phyloP scores from a whole-genome alignment of 176 grass and related monocot species.

The Oryza glumipatula region DNA sequence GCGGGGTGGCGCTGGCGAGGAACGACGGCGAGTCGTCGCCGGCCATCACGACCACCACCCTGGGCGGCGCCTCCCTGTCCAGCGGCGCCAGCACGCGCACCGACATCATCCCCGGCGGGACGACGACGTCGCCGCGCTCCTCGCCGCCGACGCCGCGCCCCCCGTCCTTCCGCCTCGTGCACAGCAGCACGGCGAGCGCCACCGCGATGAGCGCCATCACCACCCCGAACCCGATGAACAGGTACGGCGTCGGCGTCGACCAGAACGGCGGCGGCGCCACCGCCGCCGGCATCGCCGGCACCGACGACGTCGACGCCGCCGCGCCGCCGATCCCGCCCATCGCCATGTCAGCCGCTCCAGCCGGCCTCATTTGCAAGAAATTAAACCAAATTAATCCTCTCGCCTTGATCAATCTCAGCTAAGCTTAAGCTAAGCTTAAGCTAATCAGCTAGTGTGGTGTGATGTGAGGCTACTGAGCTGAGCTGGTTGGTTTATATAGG shows the following conservation, averaged over 20 bases:
- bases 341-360: not conserved
- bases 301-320: conserved; percentile 22
- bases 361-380: conserved; percentile 18
- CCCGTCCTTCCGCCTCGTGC: conserved; percentile 51
- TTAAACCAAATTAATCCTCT: not conserved
- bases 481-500: conserved; percentile 31
- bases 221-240: conserved; percentile 61
- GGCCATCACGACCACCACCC: conserved; percentile 69
- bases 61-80: conserved; percentile 50
- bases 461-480: not conserved
- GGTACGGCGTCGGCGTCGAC: conserved; percentile 67
- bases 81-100: conserved; percentile 45
- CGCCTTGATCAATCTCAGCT: not conserved
- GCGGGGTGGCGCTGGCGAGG: conserved; percentile 56
- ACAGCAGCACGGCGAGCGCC: conserved; percentile 58
- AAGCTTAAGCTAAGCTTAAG: too few relatives aligned
- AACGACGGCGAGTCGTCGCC: conserved; percentile 58
- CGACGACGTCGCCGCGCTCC: not conserved
- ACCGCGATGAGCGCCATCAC: conserved; percentile 60
- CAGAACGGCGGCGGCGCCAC: conserved; percentile 52
- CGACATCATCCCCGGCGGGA: conserved; percentile 14
- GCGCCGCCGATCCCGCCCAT: conserved; percentile 28
- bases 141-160: not conserved
- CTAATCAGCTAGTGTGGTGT: not conserved
- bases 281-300: not conserved